phyloP scores from a whole-genome alignment of 805 yeast genomes.

The Barnettozyma sucrosica region DNA sequence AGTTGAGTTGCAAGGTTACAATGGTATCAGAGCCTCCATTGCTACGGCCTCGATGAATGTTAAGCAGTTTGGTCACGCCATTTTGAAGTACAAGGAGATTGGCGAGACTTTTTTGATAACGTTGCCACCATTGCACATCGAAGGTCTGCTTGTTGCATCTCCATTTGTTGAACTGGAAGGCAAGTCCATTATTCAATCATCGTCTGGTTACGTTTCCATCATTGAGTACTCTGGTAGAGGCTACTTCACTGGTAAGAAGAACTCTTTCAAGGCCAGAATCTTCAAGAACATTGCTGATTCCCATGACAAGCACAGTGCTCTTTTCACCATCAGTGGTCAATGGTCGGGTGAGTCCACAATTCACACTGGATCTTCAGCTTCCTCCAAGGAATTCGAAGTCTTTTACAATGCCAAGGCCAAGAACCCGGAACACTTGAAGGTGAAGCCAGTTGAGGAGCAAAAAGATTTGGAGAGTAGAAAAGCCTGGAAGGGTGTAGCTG shows the following conservation, averaged over 20 bases:
- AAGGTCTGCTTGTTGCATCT: constrained; percentile 83
- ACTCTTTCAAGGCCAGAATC: constrained; percentile 82
- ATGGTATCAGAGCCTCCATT: constrained; percentile 81
- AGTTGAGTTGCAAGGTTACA: constrained; percentile 78
- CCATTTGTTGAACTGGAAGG: constrained; percentile 96
- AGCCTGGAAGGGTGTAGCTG: constrained; percentile 90
- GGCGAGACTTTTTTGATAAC: constrained; percentile 72
- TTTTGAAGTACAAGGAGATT: constrained; percentile 56
- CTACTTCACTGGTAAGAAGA: constrained; percentile 91
- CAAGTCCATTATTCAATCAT: constrained; percentile 74
- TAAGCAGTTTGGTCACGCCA: constrained; percentile 89
- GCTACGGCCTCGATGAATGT: constrained; percentile 75
- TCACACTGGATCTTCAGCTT: constrained; percentile 46
- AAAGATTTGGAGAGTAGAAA: constrained; percentile 74
- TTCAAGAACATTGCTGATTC: constrained; percentile 47
- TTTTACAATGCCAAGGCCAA: constrained; percentile 58
- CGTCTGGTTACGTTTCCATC: constrained; percentile 66
- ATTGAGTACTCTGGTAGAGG: constrained; percentile 90
- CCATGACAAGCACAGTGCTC: constrained; percentile 52
- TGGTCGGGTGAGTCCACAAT: constrained; percentile 81
- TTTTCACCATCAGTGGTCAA: constrained; percentile 82
- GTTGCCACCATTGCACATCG: constrained; percentile 92
- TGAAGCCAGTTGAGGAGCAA: constrained; percentile 81
- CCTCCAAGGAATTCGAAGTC: constrained; percentile 40
- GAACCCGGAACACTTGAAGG: constrained; percentile 51